Percentiles rank a stretch among this genome's conserved stretches.
Conservation (phyloP, 768 basidiomycete genomes). For the Leccinellum luteum region DNA sequence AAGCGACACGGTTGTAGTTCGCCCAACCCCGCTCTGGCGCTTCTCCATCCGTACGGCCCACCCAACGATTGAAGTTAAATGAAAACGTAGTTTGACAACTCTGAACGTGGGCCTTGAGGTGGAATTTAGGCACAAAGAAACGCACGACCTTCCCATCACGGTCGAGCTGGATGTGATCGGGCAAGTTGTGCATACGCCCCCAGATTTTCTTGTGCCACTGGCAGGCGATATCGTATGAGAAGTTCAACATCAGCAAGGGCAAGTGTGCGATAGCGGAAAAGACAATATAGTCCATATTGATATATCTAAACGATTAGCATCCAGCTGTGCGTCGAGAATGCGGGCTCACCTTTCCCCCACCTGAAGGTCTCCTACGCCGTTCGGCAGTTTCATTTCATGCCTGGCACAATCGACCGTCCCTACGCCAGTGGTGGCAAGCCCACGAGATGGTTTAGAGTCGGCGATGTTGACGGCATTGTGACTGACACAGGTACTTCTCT, state of each 20-base stretch:
- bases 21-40: neutral
- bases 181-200: neutral
- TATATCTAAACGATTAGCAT: neutral
- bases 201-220: neutral
- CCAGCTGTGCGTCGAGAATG: neutral
- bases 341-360: neutral
- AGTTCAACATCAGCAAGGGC: too few relatives aligned
- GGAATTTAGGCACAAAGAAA: neutral
- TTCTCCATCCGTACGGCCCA: neutral
- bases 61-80: neutral
- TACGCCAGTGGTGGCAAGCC: neutral
- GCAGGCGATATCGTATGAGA: too few relatives aligned
- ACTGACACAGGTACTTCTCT: neutral
- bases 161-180: neutral
- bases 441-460: neutral
- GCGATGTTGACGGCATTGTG: slow-evolving; percentile 5
- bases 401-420: neutral
- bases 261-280: too few relatives aligned
- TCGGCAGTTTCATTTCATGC: slow-evolving; percentile 3
- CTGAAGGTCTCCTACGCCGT: neutral
- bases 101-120: neutral
- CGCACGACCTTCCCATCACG: neutral
- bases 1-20: neutral
- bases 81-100: neutral
- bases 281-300: too few relatives aligned